Evolutionary conservation across 345 rosid genomes (phyloP).

Genomic region (Moricandia moricandioides): DNA sequence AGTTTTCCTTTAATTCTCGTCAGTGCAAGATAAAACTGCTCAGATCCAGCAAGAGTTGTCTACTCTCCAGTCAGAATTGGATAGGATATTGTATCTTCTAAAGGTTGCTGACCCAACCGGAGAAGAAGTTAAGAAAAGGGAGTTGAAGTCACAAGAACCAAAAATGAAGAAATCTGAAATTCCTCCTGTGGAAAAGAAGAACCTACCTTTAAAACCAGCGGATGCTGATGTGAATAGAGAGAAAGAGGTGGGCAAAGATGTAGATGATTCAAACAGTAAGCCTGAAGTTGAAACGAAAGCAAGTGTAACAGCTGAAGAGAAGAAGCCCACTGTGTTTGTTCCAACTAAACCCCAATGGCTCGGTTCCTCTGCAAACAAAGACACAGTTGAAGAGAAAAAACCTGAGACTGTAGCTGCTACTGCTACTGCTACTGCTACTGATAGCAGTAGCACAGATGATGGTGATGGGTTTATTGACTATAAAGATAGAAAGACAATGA

Average conservation of each 20-base stretch:
- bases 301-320: constrained; percentile 41
- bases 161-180: constrained; percentile 37
- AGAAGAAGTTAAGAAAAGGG: constrained; percentile 69
- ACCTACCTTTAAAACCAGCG: constrained; percentile 33
- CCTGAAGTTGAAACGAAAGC: constrained; percentile 42
- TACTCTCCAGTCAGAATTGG: constrained; percentile 65
- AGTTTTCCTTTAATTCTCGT: constrained; percentile 5
- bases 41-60: constrained; percentile 66
- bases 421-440: constrained; percentile 2
- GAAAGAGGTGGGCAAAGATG: constrained; percentile 29
- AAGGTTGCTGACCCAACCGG: constrained; percentile 92
- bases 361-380: constrained; percentile 66
- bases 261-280: constrained; percentile 27
- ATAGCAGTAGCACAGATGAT: constrained; percentile 32
- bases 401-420: constrained; percentile 33
- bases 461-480: constrained; percentile 76
- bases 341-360: constrained; percentile 87
- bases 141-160: constrained; percentile 43
- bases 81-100: constrained; percentile 66
- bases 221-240: constrained; percentile 35
- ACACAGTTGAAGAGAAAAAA: constrained; percentile 39
- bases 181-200: constrained; percentile 41
- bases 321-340: constrained; percentile 47
- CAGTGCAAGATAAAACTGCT: constrained; percentile 68
- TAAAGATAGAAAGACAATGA: constrained; percentile 66